Evolutionary conservation across 768 basidiomycete species (phyloP), one percentile per base, ranked within the genome.

Genomic region (Auricularia sp.): DNA sequence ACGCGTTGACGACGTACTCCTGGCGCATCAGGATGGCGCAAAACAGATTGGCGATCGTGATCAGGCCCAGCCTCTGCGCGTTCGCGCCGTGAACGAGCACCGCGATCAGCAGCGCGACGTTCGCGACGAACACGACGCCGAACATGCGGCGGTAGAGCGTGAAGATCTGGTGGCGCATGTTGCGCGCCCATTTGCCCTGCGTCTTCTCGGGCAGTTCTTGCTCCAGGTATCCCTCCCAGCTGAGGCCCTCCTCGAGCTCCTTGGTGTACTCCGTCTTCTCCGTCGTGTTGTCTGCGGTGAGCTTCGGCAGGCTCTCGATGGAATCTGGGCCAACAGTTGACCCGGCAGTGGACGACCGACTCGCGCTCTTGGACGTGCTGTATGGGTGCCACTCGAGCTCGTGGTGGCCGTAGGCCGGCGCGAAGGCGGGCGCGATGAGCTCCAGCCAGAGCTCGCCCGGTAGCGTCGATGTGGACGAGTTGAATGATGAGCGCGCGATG

Each of bases 1-100:
- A 82, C 1, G 78, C 74, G 69, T 86, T 84, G 69, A 85, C 78
- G 36, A 86, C 82, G 66, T 85, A 83, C 70, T 85, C 81, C 70
- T 82, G 80, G 43, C 80, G 77, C 78, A 82, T 79, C 7, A 81
- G 70, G 58, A 81, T 77, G 29, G 80, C 77, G 62, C 74, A 74
- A 64, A 80, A 80, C n/a, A 81, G 71, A 65, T 85, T 86, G 3
- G 77, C 75, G 39, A 81, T 71, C 74, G 66, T 81, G 54, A 80
- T 76, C 36, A 76, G 69, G 33, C 76, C 79, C 14, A 80, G 70
- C 43, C 75, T 68, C 44, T 75, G 71, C 1, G 79, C 70, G 65
- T 77, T 74, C 11, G 74, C 74, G 7, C 75, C 74, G 44, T 77
- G 74, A 64, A 75, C 72, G 53, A 74, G 64, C 39, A 68, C 70